Percentiles rank a stretch among this genome's conserved stretches.
phyloP scores from a whole-genome alignment of 306 rosid genomes.

The Rosa rugosa region DNA sequence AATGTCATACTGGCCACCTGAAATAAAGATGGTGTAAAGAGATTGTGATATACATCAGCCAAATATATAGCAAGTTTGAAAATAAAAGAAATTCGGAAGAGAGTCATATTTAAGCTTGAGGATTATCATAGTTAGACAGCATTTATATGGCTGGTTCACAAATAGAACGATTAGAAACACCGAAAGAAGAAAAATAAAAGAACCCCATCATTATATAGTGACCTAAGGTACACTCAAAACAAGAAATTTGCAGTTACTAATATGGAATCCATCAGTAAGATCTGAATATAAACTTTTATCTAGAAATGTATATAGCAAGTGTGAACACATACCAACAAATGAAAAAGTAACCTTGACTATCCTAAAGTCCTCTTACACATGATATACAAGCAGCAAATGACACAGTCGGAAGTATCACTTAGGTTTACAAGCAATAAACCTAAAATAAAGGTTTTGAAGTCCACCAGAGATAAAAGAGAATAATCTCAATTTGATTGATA shows the following conservation, averaged over 20 bases:
- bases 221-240: not conserved
- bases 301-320: not conserved
- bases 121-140: not conserved
- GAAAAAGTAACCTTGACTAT: not conserved
- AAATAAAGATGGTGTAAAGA: slow-evolving; percentile 19
- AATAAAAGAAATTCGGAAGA: not conserved
- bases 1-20: slow-evolving; percentile 99
- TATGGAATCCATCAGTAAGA: not conserved
- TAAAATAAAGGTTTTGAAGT: too few species aligned
- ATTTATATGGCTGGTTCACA: not conserved
- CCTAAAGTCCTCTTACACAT: not conserved
- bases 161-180: not conserved
- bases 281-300: not conserved
- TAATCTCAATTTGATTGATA: too few species aligned
- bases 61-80: not conserved
- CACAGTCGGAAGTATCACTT: too few species aligned
- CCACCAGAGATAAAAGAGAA: too few species aligned
- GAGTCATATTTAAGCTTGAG: not conserved
- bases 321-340: not conserved
- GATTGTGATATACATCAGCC: not conserved
- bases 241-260: not conserved
- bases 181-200: not conserved
- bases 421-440: too few species aligned
- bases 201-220: not conserved
- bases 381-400: not conserved